Conservation (phyloP, 2,329 filamentous ascomycete genomes). For the Colletotrichum limetticola region DNA sequence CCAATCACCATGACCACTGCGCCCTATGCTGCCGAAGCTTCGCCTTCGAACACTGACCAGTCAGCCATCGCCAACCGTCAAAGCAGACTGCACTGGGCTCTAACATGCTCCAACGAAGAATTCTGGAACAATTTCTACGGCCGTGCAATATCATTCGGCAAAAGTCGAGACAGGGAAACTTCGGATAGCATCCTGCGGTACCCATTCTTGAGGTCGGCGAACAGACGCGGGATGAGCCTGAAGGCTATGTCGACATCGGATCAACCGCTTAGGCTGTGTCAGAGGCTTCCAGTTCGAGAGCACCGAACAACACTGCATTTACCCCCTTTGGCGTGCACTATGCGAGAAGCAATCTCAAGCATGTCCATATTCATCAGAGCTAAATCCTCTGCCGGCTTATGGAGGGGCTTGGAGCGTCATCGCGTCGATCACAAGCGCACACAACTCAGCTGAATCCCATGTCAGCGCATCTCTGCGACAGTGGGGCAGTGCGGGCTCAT, state of each 20-base stretch:
- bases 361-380: neutral
- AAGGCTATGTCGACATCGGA: slow-evolving; percentile 3
- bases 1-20: neutral
- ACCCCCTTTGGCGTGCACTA: neutral
- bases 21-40: neutral
- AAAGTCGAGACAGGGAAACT: neutral
- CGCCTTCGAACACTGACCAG: neutral
- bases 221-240: neutral
- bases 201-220: neutral
- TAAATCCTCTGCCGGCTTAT: neutral
- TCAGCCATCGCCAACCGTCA: neutral
- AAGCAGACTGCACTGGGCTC: neutral
- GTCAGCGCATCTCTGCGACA: neutral
- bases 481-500: slow-evolving; percentile 6
- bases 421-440: neutral
- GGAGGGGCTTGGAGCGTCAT: neutral
- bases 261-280: slow-evolving; percentile 1
- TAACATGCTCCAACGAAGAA: neutral
- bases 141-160: neutral
- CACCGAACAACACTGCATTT: neutral
- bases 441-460: neutral
- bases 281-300: neutral
- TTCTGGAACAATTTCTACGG: neutral
- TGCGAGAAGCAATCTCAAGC: neutral
- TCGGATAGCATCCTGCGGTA: neutral